Percentiles rank a stretch among this genome's conserved stretches.
Conservation (phyloP, 495 filamentous ascomycete genomes). For the Aspergillus campestris region DNA sequence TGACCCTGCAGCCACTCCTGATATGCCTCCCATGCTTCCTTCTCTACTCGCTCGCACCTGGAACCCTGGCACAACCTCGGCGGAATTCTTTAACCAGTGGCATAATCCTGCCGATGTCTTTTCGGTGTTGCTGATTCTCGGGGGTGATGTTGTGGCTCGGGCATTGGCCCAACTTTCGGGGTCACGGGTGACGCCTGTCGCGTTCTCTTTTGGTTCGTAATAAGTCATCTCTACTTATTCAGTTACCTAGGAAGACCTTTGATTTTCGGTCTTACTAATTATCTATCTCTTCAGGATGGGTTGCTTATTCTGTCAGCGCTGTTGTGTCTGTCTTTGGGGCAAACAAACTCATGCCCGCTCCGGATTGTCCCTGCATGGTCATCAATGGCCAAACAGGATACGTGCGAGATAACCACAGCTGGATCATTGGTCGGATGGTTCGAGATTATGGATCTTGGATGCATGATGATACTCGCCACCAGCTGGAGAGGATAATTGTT, state of each 20-base stretch:
- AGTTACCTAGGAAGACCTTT: too few relatives aligned
- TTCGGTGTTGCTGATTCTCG: slow-evolving; percentile 44
- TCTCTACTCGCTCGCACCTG: too few relatives aligned
- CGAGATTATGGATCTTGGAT: slow-evolving; percentile 40
- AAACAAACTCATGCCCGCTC: slow-evolving; percentile 26
- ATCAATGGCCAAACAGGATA: slow-evolving; percentile 38
- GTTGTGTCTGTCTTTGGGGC: slow-evolving; percentile 36
- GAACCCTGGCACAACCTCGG: too few relatives aligned
- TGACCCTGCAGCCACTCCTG: too few relatives aligned
- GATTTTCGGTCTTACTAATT: too few relatives aligned
- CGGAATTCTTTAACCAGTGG: too few relatives aligned
- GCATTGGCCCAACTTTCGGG: slow-evolving; percentile 41
- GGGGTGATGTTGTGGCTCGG: slow-evolving; percentile 39
- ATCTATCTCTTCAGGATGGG: slow-evolving; percentile 35
- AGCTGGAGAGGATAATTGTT: slow-evolving; percentile 5
- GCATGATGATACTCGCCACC: slow-evolving; percentile 5
- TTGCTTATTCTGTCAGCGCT: slow-evolving; percentile 35
- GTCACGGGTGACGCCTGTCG: slow-evolving; percentile 31
- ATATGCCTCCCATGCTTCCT: too few relatives aligned
- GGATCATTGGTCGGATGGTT: slow-evolving; percentile 43
- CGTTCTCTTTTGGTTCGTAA: slow-evolving; percentile 43
- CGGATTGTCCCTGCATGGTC: slow-evolving; percentile 19
- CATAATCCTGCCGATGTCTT: too few relatives aligned
- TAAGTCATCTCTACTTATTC: too few relatives aligned
- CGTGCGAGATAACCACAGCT: slow-evolving; percentile 32